phyloP scores from a whole-genome alignment of 108 stramenopile genomes.

The Cyclotella distinguenda region DNA sequence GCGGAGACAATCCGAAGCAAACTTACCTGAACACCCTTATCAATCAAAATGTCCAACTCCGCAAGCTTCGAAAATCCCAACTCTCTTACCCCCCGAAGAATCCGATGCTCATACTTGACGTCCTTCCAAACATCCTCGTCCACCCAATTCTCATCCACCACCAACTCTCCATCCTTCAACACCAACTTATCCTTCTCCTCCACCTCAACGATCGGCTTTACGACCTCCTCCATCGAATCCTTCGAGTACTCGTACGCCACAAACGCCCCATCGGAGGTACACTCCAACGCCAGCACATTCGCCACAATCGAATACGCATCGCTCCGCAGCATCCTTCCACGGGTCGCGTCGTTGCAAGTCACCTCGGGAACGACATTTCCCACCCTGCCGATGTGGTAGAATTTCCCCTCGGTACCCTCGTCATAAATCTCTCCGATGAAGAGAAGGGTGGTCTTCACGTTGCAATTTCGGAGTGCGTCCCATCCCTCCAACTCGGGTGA shows the following conservation, averaged over 20 bases:
- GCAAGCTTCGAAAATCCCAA: constrained; percentile 67
- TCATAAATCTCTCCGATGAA: constrained; percentile 64
- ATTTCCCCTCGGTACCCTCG: constrained; percentile 50
- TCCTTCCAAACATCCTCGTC: constrained; percentile 25
- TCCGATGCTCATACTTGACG: constrained; percentile 40
- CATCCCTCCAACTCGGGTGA: constrained; percentile 31
- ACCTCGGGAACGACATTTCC: constrained; percentile 3
- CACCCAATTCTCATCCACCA: neutral
- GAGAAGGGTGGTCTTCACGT: constrained; percentile 60
- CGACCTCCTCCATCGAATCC: constrained; percentile 8
- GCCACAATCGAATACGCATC: constrained; percentile 65
- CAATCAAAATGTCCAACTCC: constrained; percentile 81
- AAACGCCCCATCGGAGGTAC: constrained; percentile 45
- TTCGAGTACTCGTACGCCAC: constrained; percentile 16
- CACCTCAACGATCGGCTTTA: constrained; percentile 5
- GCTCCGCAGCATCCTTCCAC: constrained; percentile 45
- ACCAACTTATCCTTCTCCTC: constrained; percentile 15
- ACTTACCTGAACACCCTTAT: constrained; percentile 49
- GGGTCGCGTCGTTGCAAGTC: constrained; percentile 31
- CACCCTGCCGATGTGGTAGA: constrained; percentile 46
- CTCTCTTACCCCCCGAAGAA: constrained; percentile 71
- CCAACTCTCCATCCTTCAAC: constrained; percentile 16
- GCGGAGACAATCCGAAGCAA: neutral
- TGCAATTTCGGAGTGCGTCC: constrained; percentile 36
- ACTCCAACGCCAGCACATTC: constrained; percentile 69